These are phyloP conservation scores for Citrullus mucosospermus DNA, from an alignment of 306 rosid species.

Conservation along the genomic window DNA sequence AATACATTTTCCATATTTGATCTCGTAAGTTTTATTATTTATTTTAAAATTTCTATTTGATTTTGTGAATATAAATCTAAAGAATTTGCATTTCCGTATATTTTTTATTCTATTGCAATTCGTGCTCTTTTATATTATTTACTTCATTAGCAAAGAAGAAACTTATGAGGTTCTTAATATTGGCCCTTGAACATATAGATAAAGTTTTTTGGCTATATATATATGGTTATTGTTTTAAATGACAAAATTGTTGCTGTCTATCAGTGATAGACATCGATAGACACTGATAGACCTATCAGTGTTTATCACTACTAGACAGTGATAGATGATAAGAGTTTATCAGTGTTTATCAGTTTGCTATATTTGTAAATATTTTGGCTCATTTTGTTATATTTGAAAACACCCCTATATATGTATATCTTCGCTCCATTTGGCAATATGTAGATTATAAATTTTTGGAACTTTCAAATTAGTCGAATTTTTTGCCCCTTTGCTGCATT, in stretches of 20 bases:
- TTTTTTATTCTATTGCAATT: background rate
- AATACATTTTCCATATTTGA: conserved; percentile 90
- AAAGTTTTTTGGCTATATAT: background rate
- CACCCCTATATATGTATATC: no score
- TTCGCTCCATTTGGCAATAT: background rate
- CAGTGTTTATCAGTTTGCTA: no score
- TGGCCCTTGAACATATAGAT: background rate
- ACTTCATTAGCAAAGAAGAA: background rate
- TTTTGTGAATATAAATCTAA: background rate
- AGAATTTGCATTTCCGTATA: background rate
- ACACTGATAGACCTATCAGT: no score
- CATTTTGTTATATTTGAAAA: no score
- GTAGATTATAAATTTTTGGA: background rate
- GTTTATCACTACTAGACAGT: no score
- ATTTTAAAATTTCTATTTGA: conserved; percentile 2
- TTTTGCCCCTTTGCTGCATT: background rate
- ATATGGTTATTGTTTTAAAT: no score
- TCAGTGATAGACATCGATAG: no score
- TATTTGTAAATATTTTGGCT: no score
- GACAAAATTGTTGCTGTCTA: no score
- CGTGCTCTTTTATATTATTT: background rate
- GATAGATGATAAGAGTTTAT: no score
- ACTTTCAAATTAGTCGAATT: background rate
- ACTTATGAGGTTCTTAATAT: background rate
- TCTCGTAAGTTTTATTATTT: conserved; percentile 45